Base-by-base conservation (phyloP, 768 basidiomycete genomes). In the Terana coerulea region DNA sequence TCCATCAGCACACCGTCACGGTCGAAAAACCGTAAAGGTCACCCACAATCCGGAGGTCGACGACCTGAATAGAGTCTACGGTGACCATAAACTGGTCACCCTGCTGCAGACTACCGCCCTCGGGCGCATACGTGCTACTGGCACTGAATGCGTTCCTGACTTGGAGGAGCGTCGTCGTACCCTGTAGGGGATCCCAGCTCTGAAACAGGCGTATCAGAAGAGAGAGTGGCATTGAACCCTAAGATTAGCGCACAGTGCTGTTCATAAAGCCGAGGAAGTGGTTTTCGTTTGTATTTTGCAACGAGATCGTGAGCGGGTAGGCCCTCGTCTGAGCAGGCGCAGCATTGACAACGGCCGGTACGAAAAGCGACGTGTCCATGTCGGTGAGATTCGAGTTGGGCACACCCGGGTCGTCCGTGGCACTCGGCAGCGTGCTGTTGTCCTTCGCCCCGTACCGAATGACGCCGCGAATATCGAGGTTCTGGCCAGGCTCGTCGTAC, bases 221-320 rank as follows among this genome's bases (percentile, higher is more conserved):
- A n/a, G n/a, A n/a, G n/a, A n/a, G n/a, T n/a, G n/a, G n/a, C n/a
- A n/a, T n/a, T n/a, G n/a, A 9, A n/a, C n/a, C n/a, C n/a, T n/a
- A n/a, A n/a, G n/a, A 35, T 6, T 7, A 14, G 37, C 61, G 31
- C 26, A 65, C 66, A 6, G 63, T 67, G 53, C 52, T 54, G 50
- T 68, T 68, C 54, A 68, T 58, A 57, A 65, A 68, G 1, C 59
- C 65, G 30, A 67, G 56, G 59, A 63, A 66, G 22, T 52, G 39
- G 29, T 57, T 54, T 17, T 58, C 51, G 12, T 50, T 46, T 17
- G 51, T 40, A 42, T 61, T 56, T 33, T 64, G 56, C 53, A 67
- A 60, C 26, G 62, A 56, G 30, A 66, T 53, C 35, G 58, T 64
- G 26, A 61, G 49, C 31, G 56, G 51, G 31, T 57, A 54, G 30